Conservation (phyloP, 2,329 filamentous ascomycete genomes). For the Bipolaris sorokiniana region DNA sequence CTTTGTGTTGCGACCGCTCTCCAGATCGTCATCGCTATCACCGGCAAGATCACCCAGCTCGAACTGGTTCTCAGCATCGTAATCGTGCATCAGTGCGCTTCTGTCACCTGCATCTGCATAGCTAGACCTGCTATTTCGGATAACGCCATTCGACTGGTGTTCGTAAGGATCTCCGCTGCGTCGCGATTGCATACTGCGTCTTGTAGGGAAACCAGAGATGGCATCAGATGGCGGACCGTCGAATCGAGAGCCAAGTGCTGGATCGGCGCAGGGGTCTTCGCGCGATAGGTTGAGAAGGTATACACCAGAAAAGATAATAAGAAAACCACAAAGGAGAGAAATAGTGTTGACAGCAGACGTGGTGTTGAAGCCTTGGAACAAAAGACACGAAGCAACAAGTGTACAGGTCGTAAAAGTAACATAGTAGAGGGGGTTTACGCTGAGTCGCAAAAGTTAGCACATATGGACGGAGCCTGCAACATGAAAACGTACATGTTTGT, state of each 20-base stretch:
- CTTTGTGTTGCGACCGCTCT: slow-evolving; percentile 31
- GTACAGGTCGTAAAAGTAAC: slow-evolving; percentile 97
- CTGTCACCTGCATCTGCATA: slow-evolving; percentile 62
- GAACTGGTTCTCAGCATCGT: slow-evolving; percentile 79
- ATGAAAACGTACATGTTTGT: slow-evolving; percentile 82
- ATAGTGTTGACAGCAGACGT: slow-evolving; percentile 90
- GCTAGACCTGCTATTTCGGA: slow-evolving; percentile 18
- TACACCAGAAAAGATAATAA: slow-evolving; percentile 93
- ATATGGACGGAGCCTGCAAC: not conserved
- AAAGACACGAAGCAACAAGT: slow-evolving; percentile 91
- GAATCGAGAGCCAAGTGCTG: slow-evolving; percentile 58
- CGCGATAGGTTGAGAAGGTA: slow-evolving; percentile 97
- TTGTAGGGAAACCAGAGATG: slow-evolving; percentile 85
- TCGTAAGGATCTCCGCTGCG: slow-evolving; percentile 59
- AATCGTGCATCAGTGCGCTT: slow-evolving; percentile 83
- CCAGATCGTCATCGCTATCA: slow-evolving; percentile 58
- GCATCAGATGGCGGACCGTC: slow-evolving; percentile 91
- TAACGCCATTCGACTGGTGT: slow-evolving; percentile 54
- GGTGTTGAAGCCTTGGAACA: slow-evolving; percentile 96
- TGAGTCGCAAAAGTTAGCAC: slow-evolving; percentile 47
- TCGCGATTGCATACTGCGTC: slow-evolving; percentile 89
- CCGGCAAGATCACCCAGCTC: slow-evolving; percentile 80
- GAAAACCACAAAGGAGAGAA: slow-evolving; percentile 88
- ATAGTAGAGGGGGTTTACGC: slow-evolving; percentile 95
- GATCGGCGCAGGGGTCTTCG: slow-evolving; percentile 81